Evolutionary conservation across 805 yeast species (phyloP).

Genomic region (Hanseniaspora opuntiae): DNA sequence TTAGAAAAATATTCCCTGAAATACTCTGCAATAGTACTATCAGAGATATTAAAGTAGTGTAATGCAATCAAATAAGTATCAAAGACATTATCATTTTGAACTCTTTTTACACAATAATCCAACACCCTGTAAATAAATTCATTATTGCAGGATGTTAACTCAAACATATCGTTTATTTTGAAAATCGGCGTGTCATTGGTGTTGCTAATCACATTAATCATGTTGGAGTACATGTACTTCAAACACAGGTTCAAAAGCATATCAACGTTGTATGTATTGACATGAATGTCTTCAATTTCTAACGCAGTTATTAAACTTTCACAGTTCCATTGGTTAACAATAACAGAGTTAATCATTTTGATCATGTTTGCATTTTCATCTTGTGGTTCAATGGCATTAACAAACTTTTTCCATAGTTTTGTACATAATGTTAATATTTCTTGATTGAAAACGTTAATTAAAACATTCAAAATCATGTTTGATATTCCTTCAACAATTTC

Average conservation of each 20-base stretch:
- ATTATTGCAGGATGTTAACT: background rate
- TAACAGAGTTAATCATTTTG: background rate
- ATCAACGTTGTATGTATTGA: background rate
- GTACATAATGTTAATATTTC: background rate
- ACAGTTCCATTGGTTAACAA: background rate
- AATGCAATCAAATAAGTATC: background rate
- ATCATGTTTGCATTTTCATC: background rate
- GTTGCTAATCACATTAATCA: background rate
- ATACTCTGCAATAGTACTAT: background rate
- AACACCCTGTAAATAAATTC: background rate
- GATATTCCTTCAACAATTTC: background rate
- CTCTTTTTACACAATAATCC: background rate
- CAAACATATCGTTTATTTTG: constrained; percentile 3
- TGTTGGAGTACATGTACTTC: background rate
- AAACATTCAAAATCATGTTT: background rate
- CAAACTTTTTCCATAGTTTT: background rate
- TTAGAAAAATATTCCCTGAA: background rate
- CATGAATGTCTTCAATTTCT: background rate
- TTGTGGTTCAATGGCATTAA: background rate
- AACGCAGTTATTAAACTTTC: background rate
- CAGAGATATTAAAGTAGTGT: background rate
- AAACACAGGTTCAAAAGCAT: background rate
- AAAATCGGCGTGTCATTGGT: background rate
- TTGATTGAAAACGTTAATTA: background rate
- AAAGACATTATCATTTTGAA: background rate